Evolutionary conservation across 2,329 filamentous ascomycete species (phyloP), one percentile per base, ranked within the genome.

Genomic region (Botrytis porri): DNA sequence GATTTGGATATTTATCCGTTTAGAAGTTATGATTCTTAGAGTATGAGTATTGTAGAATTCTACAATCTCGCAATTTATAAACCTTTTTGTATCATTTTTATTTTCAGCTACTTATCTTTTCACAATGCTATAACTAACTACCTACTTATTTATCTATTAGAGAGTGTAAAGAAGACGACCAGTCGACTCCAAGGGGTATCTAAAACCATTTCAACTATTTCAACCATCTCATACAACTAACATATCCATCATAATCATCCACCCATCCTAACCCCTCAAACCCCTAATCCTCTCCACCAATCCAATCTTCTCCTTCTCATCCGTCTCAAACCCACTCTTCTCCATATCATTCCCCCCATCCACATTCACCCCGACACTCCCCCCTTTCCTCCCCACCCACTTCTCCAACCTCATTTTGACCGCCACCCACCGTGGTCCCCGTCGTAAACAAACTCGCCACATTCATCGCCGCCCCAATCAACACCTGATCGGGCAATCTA

Each of bases 151-250:
- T n/a, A 67, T 67, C 29, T 25, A 51, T 35, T 37, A 51, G 29
- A 51, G 64, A 67, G 32, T 35, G 48, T 48, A 20, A 6, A 69
- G 35, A 59, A 69, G 51, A 32, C 65, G 65, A 54, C 48, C 65
- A 37, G 65, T 54, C 65, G 65, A 69, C 45, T 69, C 45, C 65
- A 54, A 41, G 35, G 48, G 25, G 66, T 59, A 69, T 69, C 37
- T 51, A 9, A 39, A 69, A 39, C 32, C 9, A n/a, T 39, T 43
- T 8, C 51, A 41, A 29, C 3, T 20, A 45, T 45, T 29, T 32
- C 22, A 35, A 32, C 10, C 25, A 37, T 69, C n/a, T 14, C 12
- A 22, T 37, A 0, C 18, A 37, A 22, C n/a, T 25, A 14, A 61
- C 48, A 10, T 16, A n/a, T 22, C 25, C 48, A n/a, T n/a, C n/a